phyloP scores from a whole-genome alignment of 1,139 yeast species.

The Candida sp. region DNA sequence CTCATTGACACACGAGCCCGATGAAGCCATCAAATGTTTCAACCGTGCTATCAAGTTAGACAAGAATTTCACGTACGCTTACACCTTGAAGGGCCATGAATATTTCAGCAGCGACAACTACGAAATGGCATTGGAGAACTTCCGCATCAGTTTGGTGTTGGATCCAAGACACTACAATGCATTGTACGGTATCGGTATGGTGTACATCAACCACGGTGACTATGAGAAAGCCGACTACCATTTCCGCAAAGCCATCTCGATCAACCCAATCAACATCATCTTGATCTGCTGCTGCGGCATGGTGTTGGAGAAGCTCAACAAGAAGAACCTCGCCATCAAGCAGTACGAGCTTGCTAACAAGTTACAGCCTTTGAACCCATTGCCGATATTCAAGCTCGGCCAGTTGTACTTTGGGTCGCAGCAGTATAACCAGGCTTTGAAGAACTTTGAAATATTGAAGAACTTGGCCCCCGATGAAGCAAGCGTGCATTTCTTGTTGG shows the following conservation, averaged over 20 bases:
- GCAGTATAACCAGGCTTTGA: conserved; percentile 71
- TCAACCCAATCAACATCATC: conserved; percentile 91
- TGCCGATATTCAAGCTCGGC: conserved; percentile 90
- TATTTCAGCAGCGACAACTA: conserved; percentile 86
- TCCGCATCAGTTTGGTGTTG: conserved; percentile 75
- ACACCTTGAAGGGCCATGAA: conserved; percentile 95
- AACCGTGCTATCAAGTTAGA: conserved; percentile 76
- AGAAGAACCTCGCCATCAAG: conserved; percentile 72
- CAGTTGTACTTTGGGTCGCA: conserved; percentile 77
- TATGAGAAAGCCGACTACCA: conserved; percentile 84
- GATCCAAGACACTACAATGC: conserved; percentile 94
- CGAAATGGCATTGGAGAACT: conserved; percentile 87
- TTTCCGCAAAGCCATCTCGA: conserved; percentile 84
- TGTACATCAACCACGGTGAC: conserved; percentile 85
- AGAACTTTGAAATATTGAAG: conserved; percentile 72
- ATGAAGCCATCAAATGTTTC: conserved; percentile 90
- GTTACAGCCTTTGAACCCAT: conserved; percentile 83
- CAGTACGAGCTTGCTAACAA: conserved; percentile 87
- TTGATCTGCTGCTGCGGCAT: conserved; percentile 94
- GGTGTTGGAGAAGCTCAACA: conserved; percentile 81
- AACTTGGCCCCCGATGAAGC: conserved; percentile 94
- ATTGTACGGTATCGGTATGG: conserved; percentile 96
- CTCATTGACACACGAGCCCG: conserved; percentile 84
- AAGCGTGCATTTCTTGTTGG: conserved; percentile 86
- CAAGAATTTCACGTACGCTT: conserved; percentile 83